These are phyloP conservation scores for Plantago coronopus DNA, from an alignment of 305 asterid genomes.

Conservation along the genomic window DNA sequence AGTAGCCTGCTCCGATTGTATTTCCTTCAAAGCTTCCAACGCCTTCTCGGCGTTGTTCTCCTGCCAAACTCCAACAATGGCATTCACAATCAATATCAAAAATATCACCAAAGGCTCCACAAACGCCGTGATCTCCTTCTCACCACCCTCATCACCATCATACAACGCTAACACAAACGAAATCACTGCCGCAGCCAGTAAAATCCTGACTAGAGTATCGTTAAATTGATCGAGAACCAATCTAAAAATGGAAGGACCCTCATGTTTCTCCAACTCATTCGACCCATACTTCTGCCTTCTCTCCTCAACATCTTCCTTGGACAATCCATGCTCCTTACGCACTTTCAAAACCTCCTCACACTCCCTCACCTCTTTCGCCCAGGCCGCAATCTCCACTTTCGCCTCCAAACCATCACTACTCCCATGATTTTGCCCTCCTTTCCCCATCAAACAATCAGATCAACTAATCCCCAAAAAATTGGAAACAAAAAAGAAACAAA, in stretches of 20 bases:
- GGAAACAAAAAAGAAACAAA: too few relatives aligned
- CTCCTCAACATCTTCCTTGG: conserved; percentile 49
- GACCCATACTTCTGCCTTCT: conserved; percentile 67
- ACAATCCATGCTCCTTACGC: conserved; percentile 50
- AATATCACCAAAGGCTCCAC: conserved; percentile 93
- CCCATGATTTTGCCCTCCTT: conserved; percentile 64
- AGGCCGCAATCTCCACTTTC: conserved; percentile 34
- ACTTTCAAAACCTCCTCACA: conserved; percentile 68
- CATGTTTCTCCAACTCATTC: conserved; percentile 89
- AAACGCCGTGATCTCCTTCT: conserved; percentile 89
- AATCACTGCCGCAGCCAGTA: conserved; percentile 78
- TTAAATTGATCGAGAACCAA: conserved; percentile 89
- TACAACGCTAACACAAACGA: conserved; percentile 88
- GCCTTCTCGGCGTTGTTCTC: conserved; percentile 98
- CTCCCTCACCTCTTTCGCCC: conserved; percentile 73
- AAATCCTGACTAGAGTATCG: conserved; percentile 80
- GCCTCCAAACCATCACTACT: conserved; percentile 31
- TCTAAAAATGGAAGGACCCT: conserved; percentile 69
- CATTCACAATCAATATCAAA: conserved; percentile 85
- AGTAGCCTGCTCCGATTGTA: conserved; percentile 81
- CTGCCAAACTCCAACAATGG: conserved; percentile 94
- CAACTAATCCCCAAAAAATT: not conserved
- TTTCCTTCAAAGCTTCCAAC: conserved; percentile 88
- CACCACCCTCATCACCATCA: conserved; percentile 96
- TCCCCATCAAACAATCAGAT: conserved; percentile 54